Conservation (phyloP, 2,329 filamentous ascomycete species). For the Diplocarpon rosae region DNA sequence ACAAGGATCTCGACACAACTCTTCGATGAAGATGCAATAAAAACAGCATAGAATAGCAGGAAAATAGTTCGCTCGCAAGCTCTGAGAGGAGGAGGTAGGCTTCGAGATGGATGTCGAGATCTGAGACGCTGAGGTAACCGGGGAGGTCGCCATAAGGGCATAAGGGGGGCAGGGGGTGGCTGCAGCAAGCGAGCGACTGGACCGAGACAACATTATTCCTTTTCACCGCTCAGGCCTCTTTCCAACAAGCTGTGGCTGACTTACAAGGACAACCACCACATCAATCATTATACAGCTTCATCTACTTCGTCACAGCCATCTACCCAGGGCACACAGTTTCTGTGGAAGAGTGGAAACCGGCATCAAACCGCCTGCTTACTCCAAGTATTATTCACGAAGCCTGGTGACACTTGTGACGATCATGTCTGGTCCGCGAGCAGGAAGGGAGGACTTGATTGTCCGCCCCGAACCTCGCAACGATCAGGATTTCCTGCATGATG, state of each 20-base stretch:
- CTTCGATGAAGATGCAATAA: background rate
- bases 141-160: background rate
- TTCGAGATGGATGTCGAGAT: background rate
- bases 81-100: background rate
- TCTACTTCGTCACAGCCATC: too few species aligned
- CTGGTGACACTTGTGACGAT: background rate
- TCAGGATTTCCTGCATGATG: background rate
- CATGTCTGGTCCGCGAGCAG: background rate
- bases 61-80: too few species aligned
- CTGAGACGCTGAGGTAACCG: background rate
- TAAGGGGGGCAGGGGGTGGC: background rate
- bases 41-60: background rate
- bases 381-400: too few species aligned
- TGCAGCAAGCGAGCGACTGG: slow-evolving; percentile 2
- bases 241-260: too few species aligned
- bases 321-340: too few species aligned
- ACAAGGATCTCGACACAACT: too few species aligned
- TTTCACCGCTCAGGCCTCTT: background rate
- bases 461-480: background rate
- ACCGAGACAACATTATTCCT: background rate
- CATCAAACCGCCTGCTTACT: too few species aligned
- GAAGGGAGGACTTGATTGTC: background rate
- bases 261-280: too few species aligned
- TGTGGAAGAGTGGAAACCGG: too few species aligned
- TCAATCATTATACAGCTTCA: too few species aligned